Base-by-base conservation (phyloP, 768 basidiomycete species). In the Calocera cornea region DNA sequence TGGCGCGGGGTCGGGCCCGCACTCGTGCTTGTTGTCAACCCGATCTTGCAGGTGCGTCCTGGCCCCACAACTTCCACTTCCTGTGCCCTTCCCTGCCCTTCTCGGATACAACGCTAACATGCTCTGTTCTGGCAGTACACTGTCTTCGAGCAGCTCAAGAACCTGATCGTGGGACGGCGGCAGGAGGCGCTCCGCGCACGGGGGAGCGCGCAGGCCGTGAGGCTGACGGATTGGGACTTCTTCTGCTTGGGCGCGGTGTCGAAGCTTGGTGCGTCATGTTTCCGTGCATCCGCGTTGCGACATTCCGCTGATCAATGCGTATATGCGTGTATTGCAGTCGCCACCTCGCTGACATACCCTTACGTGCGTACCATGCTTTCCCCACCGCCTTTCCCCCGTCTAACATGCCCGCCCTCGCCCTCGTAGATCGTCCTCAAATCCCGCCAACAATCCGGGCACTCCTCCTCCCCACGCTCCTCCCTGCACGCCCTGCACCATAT, bases 1-100 rank as follows among this genome's bases (percentile, higher is more conserved):
- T 97, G 90, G 88, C 83, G 92, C 54, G 95, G 95, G 16, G 83
- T 99, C 41, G 92, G 92, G 0, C 94, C 95, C 1, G 94, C 94
- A n/a, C 80, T 99, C 64, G 82, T 93, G 33, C 82, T 98, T 50
- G 95, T 97, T 71, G 84, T 92, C 70, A 99, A 99, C 77, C 95
- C 95, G 17, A 89, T 99, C 34, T 82, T 98, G n/a, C 81, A 82
- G 73, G 78, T 78, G 33, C 64, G 73, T 66, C 40, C 36, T 68
- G 40, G 47, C 34, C 66, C n/a, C n/a, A n/a, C n/a, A n/a, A n/a
- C n/a, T n/a, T n/a, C n/a, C n/a, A n/a, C n/a, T n/a, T n/a, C n/a
- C n/a, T n/a, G n/a, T n/a, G n/a, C n/a, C n/a, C n/a, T n/a, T n/a
- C n/a, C n/a, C n/a, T n/a, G 33, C 24, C 40, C n/a, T 17, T 12